These are phyloP conservation scores for Dorcoceras hygrometricum DNA, from an alignment of 257 asterid species.

Conservation along the genomic window DNA sequence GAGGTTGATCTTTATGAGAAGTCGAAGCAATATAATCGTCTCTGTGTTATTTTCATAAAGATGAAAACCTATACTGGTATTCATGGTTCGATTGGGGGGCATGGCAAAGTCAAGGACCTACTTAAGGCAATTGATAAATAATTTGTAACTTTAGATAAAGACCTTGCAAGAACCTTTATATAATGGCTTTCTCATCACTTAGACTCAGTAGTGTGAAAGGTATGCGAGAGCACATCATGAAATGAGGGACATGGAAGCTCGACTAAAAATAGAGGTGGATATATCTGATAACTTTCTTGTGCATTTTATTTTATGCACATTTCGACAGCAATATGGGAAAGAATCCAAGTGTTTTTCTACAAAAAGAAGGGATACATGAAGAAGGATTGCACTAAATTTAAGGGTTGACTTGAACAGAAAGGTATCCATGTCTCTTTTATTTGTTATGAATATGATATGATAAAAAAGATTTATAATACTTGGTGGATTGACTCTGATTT, in stretches of 20 bases:
- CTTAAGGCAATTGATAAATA: neutral
- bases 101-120: neutral
- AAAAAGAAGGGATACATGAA: too few relatives aligned
- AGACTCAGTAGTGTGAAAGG: neutral
- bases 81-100: neutral
- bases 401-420: too few relatives aligned
- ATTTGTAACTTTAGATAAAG: neutral
- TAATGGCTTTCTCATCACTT: too few relatives aligned
- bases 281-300: neutral
- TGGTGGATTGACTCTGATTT: too few relatives aligned
- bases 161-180: neutral
- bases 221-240: neutral
- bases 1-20: neutral
- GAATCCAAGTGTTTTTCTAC: too few relatives aligned
- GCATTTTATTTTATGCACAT: too few relatives aligned
- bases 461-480: too few relatives aligned
- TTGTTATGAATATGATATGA: too few relatives aligned
- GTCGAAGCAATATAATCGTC: neutral
- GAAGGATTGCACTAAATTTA: too few relatives aligned
- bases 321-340: neutral
- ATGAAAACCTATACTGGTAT: neutral
- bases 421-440: too few relatives aligned
- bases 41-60: constrained; percentile 1
- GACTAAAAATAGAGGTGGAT: neutral
- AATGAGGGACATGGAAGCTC: neutral